phyloP scores from a whole-genome alignment of 768 basidiomycete genomes.

The Candolleomyces efflorescens region DNA sequence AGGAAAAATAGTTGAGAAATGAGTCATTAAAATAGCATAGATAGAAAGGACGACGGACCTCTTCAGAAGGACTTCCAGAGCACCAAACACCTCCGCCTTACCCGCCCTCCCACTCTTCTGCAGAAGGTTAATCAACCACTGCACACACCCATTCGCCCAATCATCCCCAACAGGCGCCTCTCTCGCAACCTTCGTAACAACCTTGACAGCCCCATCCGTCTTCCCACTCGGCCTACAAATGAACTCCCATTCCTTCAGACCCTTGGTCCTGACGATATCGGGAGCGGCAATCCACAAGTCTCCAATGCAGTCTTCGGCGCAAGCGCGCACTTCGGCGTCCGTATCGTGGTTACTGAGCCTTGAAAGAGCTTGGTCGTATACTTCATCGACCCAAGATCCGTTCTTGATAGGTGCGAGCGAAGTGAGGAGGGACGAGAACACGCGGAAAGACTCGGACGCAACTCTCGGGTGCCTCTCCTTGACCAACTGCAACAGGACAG shows the following conservation, averaged over 20 bases:
- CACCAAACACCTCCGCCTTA: slow-evolving; percentile 76
- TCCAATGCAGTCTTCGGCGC: slow-evolving; percentile 79
- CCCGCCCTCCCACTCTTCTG: slow-evolving; percentile 76
- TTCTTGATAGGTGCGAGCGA: slow-evolving; percentile 64
- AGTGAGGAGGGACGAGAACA: slow-evolving; percentile 78
- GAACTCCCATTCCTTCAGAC: slow-evolving; percentile 75
- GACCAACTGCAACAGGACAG: slow-evolving; percentile 70
- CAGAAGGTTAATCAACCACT: slow-evolving; percentile 71
- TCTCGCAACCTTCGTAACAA: slow-evolving; percentile 79
- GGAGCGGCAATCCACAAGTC: slow-evolving; percentile 87
- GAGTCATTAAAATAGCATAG: not conserved
- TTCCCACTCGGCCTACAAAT: slow-evolving; percentile 70
- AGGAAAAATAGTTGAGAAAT: not conserved
- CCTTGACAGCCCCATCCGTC: slow-evolving; percentile 71
- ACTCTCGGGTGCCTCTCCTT: slow-evolving; percentile 86
- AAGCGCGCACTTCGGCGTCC: slow-evolving; percentile 83
- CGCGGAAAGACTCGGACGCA: slow-evolving; percentile 82
- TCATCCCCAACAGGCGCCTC: slow-evolving; percentile 65
- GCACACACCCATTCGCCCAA: slow-evolving; percentile 80
- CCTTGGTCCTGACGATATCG: slow-evolving; percentile 59
- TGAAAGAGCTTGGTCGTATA: slow-evolving; percentile 71
- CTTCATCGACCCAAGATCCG: slow-evolving; percentile 60
- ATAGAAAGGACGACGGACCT: slow-evolving; percentile 37
- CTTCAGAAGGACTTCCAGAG: slow-evolving; percentile 66
- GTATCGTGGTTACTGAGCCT: slow-evolving; percentile 79